Evolutionary conservation across 768 basidiomycete genomes (phyloP).

Genomic region (Crepidotus variabilis): DNA sequence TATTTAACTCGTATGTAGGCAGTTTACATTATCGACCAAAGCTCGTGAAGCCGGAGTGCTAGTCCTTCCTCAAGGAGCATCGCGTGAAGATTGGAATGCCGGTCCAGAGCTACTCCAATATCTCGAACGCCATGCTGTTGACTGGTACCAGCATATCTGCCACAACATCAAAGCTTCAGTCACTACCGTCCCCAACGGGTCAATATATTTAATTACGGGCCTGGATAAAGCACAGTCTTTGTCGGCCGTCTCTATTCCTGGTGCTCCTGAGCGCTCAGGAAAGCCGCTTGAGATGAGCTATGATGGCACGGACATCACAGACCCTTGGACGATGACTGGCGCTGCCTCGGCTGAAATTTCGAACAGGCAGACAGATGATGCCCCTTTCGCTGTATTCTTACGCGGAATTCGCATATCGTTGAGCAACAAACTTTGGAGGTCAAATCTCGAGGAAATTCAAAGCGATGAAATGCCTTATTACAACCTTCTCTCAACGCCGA

Average conservation of each 20-base stretch:
- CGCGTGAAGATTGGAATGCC: conserved; percentile 7
- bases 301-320: neutral
- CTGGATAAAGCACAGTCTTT: conserved; percentile 2
- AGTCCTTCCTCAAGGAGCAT: conserved; percentile 12
- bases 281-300: neutral
- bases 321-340: neutral
- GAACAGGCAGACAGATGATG: neutral
- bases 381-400: neutral
- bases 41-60: conserved; percentile 11
- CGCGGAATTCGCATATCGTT: conserved; percentile 3
- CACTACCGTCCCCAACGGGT: conserved; percentile 5
- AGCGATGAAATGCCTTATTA: neutral
- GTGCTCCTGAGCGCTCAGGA: neutral
- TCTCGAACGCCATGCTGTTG: conserved; percentile 8
- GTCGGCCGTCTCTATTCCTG: neutral
- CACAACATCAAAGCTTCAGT: neutral
- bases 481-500: conserved; percentile 2
- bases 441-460: neutral
- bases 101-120: conserved; percentile 3
- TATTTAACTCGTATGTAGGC: neutral
- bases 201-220: conserved; percentile 7
- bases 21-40: conserved; percentile 1
- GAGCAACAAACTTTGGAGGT: conserved; percentile 3
- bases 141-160: conserved; percentile 4
- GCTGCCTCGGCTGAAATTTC: neutral